Evolutionary conservation across 1,284 basidiomycete genomes (phyloP).

Genomic region (Chondrostereum purpureum): DNA sequence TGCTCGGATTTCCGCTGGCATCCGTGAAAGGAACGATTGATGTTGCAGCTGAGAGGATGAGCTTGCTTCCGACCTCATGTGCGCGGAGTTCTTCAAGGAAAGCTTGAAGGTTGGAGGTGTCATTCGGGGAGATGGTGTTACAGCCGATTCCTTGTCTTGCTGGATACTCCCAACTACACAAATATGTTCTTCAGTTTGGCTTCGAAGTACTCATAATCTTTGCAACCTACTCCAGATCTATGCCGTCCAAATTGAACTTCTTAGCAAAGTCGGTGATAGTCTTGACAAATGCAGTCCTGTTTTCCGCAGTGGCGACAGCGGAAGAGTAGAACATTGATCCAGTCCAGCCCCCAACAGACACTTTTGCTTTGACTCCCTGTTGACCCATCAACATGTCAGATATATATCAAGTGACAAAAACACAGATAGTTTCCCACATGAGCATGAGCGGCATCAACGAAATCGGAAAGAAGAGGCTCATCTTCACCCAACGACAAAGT

Average conservation of each 20-base stretch:
- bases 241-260: slow-evolving; percentile 54
- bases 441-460: slow-evolving; percentile 8
- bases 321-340: slow-evolving; percentile 55
- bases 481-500: slow-evolving; percentile 1
- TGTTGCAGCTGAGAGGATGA: slow-evolving; percentile 73
- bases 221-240: slow-evolving; percentile 55
- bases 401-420: neutral
- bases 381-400: neutral
- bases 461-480: slow-evolving; percentile 4
- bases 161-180: slow-evolving; percentile 82
- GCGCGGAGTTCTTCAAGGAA: slow-evolving; percentile 72
- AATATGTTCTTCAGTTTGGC: slow-evolving; percentile 8
- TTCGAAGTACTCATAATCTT: neutral
- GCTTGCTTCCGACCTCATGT: slow-evolving; percentile 45
- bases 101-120: slow-evolving; percentile 66
- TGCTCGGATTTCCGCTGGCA: slow-evolving; percentile 46
- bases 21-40: slow-evolving; percentile 65
- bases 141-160: slow-evolving; percentile 63
- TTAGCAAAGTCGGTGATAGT: slow-evolving; percentile 47
- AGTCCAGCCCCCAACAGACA: slow-evolving; percentile 73
- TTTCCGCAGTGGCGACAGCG: slow-evolving; percentile 38
- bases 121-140: slow-evolving; percentile 57
- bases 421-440: slow-evolving; percentile 6
- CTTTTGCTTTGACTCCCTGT: slow-evolving; percentile 48
- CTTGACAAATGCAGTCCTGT: slow-evolving; percentile 50